These are phyloP conservation scores for Trichoderma polysporum DNA, from an alignment of 2,329 filamentous ascomycete species.

Conservation along the genomic window DNA sequence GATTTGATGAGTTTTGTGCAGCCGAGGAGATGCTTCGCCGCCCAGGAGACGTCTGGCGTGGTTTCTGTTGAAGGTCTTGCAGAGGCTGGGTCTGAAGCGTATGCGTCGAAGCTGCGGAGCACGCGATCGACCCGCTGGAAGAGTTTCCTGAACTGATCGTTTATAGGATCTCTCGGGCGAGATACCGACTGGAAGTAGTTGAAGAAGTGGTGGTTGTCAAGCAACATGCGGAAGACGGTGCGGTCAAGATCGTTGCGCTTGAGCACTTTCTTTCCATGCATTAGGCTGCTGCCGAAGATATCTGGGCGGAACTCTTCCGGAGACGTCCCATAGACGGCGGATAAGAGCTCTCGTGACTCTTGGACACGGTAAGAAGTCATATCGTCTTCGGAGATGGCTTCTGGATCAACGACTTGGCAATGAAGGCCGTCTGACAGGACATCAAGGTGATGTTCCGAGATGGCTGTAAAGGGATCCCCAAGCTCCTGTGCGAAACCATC, in stretches of 20 bases:
- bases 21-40: slow-evolving; percentile 46
- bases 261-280: slow-evolving; percentile 37
- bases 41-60: slow-evolving; percentile 48
- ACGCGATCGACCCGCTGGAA: slow-evolving; percentile 48
- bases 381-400: slow-evolving; percentile 32
- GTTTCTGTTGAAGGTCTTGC: slow-evolving; percentile 31
- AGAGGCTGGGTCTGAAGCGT: neutral
- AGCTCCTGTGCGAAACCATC: slow-evolving; percentile 48
- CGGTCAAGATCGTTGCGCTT: slow-evolving; percentile 48
- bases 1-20: slow-evolving; percentile 45
- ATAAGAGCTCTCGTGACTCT: slow-evolving; percentile 53
- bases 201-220: slow-evolving; percentile 56
- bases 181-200: slow-evolving; percentile 50
- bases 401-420: slow-evolving; percentile 43
- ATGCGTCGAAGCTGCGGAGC: slow-evolving; percentile 44
- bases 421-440: slow-evolving; percentile 53
- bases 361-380: slow-evolving; percentile 42
- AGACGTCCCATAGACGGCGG: slow-evolving; percentile 41
- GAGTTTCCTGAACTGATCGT: slow-evolving; percentile 49
- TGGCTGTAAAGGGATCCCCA: slow-evolving; percentile 48
- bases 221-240: slow-evolving; percentile 54
- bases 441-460: slow-evolving; percentile 52
- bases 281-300: slow-evolving; percentile 38
- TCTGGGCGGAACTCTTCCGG: slow-evolving; percentile 49
- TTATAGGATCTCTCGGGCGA: slow-evolving; percentile 44